A percentile compares a stretch with the other conserved stretches of the same genome.
These are phyloP conservation scores for Cerrena zonata DNA, from an alignment of 1,284 basidiomycete genomes.

Conservation along the genomic window DNA sequence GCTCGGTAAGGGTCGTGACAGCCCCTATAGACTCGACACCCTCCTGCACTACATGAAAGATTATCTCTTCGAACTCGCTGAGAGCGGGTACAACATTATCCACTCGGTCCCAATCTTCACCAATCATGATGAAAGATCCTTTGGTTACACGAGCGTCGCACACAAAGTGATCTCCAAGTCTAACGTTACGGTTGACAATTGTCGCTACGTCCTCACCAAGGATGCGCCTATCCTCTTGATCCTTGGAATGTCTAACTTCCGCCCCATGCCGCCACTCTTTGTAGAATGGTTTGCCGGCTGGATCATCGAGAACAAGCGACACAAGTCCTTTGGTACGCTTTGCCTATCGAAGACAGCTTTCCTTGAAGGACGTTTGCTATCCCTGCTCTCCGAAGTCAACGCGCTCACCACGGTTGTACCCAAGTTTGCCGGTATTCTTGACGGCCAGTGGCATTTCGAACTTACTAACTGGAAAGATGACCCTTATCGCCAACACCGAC, in stretches of 20 bases:
- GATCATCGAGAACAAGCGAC: constrained; percentile 20
- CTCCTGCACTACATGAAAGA: constrained; percentile 25
- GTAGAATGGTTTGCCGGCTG: constrained; percentile 22
- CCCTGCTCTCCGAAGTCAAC: constrained; percentile 25
- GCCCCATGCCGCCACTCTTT: constrained; percentile 15
- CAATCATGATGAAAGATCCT: constrained; percentile 8
- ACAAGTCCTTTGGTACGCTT: constrained; percentile 26
- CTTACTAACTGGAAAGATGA: constrained; percentile 26
- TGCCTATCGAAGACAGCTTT: constrained; percentile 24
- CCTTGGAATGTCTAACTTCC: constrained; percentile 24
- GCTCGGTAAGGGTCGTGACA: constrained; percentile 17
- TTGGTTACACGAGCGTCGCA: constrained; percentile 23
- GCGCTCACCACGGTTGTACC: constrained; percentile 28
- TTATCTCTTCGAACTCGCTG: constrained; percentile 26
- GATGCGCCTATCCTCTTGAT: constrained; percentile 25
- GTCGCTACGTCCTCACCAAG: constrained; percentile 14
- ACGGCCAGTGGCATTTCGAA: constrained; percentile 23
- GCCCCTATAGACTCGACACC: constrained; percentile 23
- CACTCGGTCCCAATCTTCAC: constrained; percentile 28
- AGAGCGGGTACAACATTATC: constrained; percentile 25
- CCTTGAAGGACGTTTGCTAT: constrained; percentile 26
- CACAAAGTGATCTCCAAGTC: constrained; percentile 26
- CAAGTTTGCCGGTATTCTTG: constrained; percentile 21
- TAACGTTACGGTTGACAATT: constrained; percentile 23
- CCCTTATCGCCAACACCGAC: constrained; percentile 18